Evolutionary conservation across 371 early-diverging fungal species (phyloP), one percentile per base, ranked within the genome.

Genomic region (Mortierella sp.): DNA sequence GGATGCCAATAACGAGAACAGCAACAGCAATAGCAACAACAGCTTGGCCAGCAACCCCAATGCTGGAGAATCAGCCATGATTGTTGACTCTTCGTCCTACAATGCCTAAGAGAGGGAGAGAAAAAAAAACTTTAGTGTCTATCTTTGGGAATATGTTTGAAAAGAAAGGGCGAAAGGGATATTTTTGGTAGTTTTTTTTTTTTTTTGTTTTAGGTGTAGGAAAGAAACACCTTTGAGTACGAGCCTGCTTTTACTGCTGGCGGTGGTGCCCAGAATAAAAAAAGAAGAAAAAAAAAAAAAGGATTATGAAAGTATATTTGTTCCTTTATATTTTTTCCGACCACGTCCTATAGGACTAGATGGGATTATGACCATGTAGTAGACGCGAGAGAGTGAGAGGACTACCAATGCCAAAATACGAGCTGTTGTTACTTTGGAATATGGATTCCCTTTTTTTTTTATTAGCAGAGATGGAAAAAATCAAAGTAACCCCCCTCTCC

Each of bases 91-190:
- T 9, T 37, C 37, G 9, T 37, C 37, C 37, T 37, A 37, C 50
- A 14, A 4, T 3, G 37, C 50, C 50, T 21, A 50, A 21, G 50
- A n/a, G 21, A 50, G 50, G n/a, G n/a, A n/a, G n/a, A n/a, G n/a
- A n/a, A n/a, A n/a, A n/a, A n/a, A n/a, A n/a, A n/a, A n/a, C n/a
- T n/a, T n/a, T n/a, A n/a, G n/a, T n/a, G n/a, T n/a, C n/a, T n/a
- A n/a, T n/a, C 21, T n/a, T 14, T n/a, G 4, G 50, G 14, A 6
- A 57, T 43, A 26, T 57, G 68, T 30, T 16, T 18, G 52, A 7
- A 60, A 64, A 47, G 64, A 64, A 45, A 63, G 60, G 25, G 64
- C 63, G 46, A 60, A 70, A 60, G 59, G 59, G 46, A 50, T 51
- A 4, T 47, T 57, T 11, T 12, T 58, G 18, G 62, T n/a, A 21